phyloP scores from a whole-genome alignment of 495 filamentous ascomycete species.

The Delitschia confertaspora region DNA sequence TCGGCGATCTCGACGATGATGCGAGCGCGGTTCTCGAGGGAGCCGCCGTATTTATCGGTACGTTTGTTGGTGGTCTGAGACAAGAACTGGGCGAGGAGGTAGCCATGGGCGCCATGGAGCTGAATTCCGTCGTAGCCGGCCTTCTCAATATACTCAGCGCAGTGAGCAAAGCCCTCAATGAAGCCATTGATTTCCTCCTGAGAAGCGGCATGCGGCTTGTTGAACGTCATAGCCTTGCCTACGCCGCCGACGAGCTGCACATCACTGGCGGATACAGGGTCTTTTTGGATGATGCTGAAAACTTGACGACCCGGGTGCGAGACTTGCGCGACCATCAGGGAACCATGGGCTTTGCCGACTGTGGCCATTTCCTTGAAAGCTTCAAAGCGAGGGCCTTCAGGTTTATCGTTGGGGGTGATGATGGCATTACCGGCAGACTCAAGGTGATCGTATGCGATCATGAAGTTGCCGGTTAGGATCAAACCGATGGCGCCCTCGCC shows the following conservation, averaged over 20 bases:
- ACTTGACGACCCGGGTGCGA: slow-evolving; percentile 57
- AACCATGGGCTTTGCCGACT: slow-evolving; percentile 44
- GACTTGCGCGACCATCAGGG: slow-evolving; percentile 50
- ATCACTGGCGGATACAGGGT: slow-evolving; percentile 54
- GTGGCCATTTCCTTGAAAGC: slow-evolving; percentile 46
- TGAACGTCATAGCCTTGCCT: slow-evolving; percentile 39
- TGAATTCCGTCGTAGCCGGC: slow-evolving; percentile 54
- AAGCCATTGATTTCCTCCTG: slow-evolving; percentile 43
- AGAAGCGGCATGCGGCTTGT: slow-evolving; percentile 42
- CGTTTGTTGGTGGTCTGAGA: slow-evolving; percentile 51
- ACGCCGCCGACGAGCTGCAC: slow-evolving; percentile 42
- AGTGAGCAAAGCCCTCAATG: slow-evolving; percentile 46
- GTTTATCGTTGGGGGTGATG: slow-evolving; percentile 41
- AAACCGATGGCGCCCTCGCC: slow-evolving; percentile 49
- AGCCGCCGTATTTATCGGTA: slow-evolving; percentile 55
- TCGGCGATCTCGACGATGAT: slow-evolving; percentile 46
- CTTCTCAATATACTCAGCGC: slow-evolving; percentile 48
- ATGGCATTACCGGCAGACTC: slow-evolving; percentile 51
- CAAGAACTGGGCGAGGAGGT: slow-evolving; percentile 61
- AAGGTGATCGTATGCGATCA: slow-evolving; percentile 51
- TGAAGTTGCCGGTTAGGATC: slow-evolving; percentile 55
- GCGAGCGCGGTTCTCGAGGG: slow-evolving; percentile 48
- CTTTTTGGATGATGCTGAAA: slow-evolving; percentile 38
- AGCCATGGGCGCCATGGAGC: slow-evolving; percentile 51
- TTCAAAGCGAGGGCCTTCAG: slow-evolving; percentile 49